Percentiles rank a stretch among this genome's conserved stretches.
These are phyloP conservation scores for Eucommia ulmoides DNA, from an alignment of 257 asterid genomes.

Conservation along the genomic window DNA sequence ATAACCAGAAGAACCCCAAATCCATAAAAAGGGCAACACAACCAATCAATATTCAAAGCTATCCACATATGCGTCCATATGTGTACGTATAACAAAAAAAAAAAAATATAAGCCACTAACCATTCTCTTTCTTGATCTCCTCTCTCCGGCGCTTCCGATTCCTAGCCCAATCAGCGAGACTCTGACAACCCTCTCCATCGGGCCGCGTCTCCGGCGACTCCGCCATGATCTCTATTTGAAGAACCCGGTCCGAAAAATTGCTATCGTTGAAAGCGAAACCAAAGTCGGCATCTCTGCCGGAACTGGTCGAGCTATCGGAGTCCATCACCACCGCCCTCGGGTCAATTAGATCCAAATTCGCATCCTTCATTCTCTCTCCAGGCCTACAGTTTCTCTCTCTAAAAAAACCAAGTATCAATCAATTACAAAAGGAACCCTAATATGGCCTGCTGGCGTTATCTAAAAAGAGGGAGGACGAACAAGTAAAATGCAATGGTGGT, in stretches of 20 bases:
- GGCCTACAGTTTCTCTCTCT: too few species aligned
- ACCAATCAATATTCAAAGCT: too few species aligned
- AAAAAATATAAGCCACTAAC: constrained; percentile 37
- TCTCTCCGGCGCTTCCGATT: constrained; percentile 53
- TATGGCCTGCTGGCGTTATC: too few species aligned
- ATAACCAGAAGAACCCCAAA: too few species aligned
- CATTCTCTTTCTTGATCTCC: constrained; percentile 32
- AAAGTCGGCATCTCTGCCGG: constrained; percentile 44
- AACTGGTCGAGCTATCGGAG: constrained; percentile 34
- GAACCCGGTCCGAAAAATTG: constrained; percentile 68
- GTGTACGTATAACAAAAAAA: too few species aligned
- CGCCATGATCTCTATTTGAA: constrained; percentile 51
- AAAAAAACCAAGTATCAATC: too few species aligned
- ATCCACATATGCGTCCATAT: too few species aligned
- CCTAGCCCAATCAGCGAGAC: constrained; percentile 60
- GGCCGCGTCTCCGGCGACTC: constrained; percentile 30
- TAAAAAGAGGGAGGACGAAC: too few species aligned
- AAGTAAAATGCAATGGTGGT: too few species aligned
- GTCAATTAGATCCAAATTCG: constrained; percentile 70
- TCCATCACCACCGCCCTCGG: constrained; percentile 64
- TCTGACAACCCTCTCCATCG: constrained; percentile 30
- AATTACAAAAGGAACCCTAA: too few species aligned
- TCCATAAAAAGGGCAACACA: too few species aligned
- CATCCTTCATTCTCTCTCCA: constrained; percentile 60
- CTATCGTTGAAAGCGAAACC: too few species aligned